phyloP scores from a whole-genome alignment of 2,329 filamentous ascomycete species.

The Verticillium nubilum region DNA sequence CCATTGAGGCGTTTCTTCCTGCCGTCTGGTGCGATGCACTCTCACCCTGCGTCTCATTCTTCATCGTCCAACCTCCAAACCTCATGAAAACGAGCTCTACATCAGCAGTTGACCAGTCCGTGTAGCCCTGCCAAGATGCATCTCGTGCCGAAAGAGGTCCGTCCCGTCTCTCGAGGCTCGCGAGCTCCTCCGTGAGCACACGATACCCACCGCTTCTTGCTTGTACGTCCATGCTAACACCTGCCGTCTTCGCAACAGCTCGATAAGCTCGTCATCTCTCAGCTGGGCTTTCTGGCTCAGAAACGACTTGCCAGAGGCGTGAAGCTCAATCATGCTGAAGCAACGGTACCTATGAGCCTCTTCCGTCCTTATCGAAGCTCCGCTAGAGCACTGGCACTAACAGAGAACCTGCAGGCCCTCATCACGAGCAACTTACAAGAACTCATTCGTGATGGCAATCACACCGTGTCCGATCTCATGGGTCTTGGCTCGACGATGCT shows the following conservation, averaged over 20 bases:
- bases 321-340: slow-evolving; percentile 84
- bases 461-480: slow-evolving; percentile 93
- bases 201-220: not conserved
- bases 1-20: not conserved
- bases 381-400: slow-evolving; percentile 1
- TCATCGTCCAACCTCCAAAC: not conserved
- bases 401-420: slow-evolving; percentile 48
- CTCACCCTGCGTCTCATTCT: not conserved
- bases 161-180: slow-evolving; percentile 13
- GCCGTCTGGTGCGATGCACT: not conserved
- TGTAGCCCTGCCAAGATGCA: slow-evolving; percentile 28
- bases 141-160: slow-evolving; percentile 43
- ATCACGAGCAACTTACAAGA: slow-evolving; percentile 90
- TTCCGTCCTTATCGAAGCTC: not conserved
- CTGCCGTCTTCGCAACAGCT: slow-evolving; percentile 48
- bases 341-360: slow-evolving; percentile 49
- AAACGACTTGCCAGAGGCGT: slow-evolving; percentile 81
- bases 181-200: slow-evolving; percentile 2
- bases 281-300: slow-evolving; percentile 83
- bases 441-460: slow-evolving; percentile 92
- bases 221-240: slow-evolving; percentile 8
- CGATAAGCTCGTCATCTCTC: slow-evolving; percentile 92
- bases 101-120: not conserved
- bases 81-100: not conserved
- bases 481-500: slow-evolving; percentile 85